Base-by-base conservation (phyloP, 768 basidiomycete species). In the Mycena haematopus region DNA sequence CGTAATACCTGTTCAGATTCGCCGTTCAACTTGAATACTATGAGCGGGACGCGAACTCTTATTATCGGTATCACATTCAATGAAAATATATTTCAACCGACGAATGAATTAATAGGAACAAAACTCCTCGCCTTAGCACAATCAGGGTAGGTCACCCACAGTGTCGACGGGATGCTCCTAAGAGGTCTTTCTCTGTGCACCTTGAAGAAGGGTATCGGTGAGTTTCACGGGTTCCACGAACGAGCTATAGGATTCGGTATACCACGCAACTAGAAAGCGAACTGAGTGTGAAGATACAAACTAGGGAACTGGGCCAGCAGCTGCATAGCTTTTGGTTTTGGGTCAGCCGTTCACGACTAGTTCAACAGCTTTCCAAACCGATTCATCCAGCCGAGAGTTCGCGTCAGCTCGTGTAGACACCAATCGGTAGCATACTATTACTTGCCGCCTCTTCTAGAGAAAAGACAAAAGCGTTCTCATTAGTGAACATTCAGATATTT, bases 401-500 rank as follows among this genome's bases (percentile, higher is more conserved):
- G 56, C 14, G n/a, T 49, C 24, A 45, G 27, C n/a, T 21, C 1
- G 35, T 22, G 47, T 27, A 31, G 7, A 17, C n/a, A 38, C 9
- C 19, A 47, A 19, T 6, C 6, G 10, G 17, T 31, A 17, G 40
- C 40, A 40, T 36, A 64, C 66, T 62, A 64, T 67, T 50, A n/a
- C 14, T 58, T 53, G 55, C 62, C 17, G 59, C 66, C 35, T 59
- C 66, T 38, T 63, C 66, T 21, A 67, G 27, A 15, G 62, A 57
- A 44, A 57, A 63, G 14, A 67, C 66, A 54, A 67, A 67, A 4
- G 66, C 66, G 46, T 63, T 61, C 21, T 57, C 66, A 11, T 64
- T 59, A 0, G 10, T 25, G 22, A 61, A 15, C 13, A 64, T 15
- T 63, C 44, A 8, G 62, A 56, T 42, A 58, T 63, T n/a, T 49